Evolutionary conservation across 768 basidiomycete species (phyloP).

Genomic region (Lactarius evosmus): DNA sequence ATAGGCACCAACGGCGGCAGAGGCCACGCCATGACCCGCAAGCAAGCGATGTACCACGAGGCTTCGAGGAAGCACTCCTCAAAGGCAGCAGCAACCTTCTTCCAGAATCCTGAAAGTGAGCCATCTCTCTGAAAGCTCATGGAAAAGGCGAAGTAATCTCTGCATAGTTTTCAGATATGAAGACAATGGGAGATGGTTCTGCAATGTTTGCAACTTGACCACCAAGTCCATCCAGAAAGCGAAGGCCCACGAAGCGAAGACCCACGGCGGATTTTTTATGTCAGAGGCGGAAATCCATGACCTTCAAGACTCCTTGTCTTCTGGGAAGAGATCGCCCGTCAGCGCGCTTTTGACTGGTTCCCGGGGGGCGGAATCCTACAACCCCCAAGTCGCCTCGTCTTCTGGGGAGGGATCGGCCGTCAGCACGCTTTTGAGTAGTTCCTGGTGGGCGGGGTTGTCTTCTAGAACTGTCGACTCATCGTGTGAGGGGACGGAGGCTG

Average conservation of each 20-base stretch:
- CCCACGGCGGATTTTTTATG: conserved; percentile 29
- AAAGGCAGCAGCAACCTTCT: conserved; percentile 15
- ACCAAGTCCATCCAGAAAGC: conserved; percentile 33
- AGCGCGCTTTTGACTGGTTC: too few species aligned
- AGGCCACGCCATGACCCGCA: conserved; percentile 30
- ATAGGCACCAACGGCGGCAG: conserved; percentile 17
- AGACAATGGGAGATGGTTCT: conserved; percentile 34
- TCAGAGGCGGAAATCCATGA: conserved; percentile 22
- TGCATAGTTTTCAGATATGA: conserved; percentile 29
- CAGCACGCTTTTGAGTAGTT: background rate
- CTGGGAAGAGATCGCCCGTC: background rate
- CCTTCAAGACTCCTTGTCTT: conserved; percentile 19
- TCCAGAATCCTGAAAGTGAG: conserved; percentile 5
- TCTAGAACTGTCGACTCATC: conserved; percentile 16
- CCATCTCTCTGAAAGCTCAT: background rate
- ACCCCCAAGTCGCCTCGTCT: conserved; percentile 19
- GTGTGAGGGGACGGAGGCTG: conserved; percentile 18
- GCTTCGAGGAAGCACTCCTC: conserved; percentile 28
- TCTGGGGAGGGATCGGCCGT: background rate
- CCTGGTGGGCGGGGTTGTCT: conserved; percentile 23
- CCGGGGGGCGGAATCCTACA: conserved; percentile 23
- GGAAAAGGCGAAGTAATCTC: background rate
- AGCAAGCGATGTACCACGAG: conserved; percentile 38
- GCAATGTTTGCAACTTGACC: conserved; percentile 35
- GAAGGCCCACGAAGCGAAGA: conserved; percentile 34